Evolutionary conservation across 768 basidiomycete genomes (phyloP).

Genomic region (Fomitopsis serialis): DNA sequence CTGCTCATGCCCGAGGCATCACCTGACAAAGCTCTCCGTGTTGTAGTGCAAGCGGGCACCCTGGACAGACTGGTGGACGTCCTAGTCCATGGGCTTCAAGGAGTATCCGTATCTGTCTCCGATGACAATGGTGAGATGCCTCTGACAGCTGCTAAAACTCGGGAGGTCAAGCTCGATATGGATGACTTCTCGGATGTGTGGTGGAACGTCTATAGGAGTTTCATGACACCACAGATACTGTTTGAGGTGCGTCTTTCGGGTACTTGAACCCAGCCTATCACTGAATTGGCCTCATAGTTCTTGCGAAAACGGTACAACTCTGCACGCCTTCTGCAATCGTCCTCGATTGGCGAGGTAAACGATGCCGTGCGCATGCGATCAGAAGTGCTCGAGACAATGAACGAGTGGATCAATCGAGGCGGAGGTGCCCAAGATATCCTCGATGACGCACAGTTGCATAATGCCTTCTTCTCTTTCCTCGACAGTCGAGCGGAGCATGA

Average conservation of each 20-base stretch:
- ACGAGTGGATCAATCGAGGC: slow-evolving; percentile 68
- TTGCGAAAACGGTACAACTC: slow-evolving; percentile 69
- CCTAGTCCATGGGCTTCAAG: slow-evolving; percentile 71
- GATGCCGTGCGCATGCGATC: slow-evolving; percentile 47
- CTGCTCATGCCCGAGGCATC: slow-evolving; percentile 57
- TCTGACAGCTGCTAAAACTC: slow-evolving; percentile 64
- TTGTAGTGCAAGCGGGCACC: slow-evolving; percentile 75
- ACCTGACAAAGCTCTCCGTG: slow-evolving; percentile 67
- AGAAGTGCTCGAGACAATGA: slow-evolving; percentile 59
- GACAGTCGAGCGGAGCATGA: slow-evolving; percentile 48
- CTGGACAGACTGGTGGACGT: slow-evolving; percentile 69
- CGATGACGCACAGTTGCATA: slow-evolving; percentile 62
- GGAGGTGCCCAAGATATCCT: slow-evolving; percentile 77
- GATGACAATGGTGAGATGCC: slow-evolving; percentile 88
- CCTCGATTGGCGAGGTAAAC: slow-evolving; percentile 40
- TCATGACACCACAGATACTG: slow-evolving; percentile 74
- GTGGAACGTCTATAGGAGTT: slow-evolving; percentile 82
- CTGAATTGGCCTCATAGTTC: slow-evolving; percentile 40
- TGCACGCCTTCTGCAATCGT: slow-evolving; percentile 33
- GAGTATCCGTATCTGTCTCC: slow-evolving; percentile 73
- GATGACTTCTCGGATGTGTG: slow-evolving; percentile 70
- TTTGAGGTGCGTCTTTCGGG: slow-evolving; percentile 59
- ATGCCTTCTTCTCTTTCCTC: slow-evolving; percentile 56
- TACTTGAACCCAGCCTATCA: not conserved
- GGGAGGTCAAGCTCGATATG: slow-evolving; percentile 68